These are phyloP conservation scores for Ceratobasidium sp. DNA, from an alignment of 1,284 basidiomycete genomes.

Conservation along the genomic window DNA sequence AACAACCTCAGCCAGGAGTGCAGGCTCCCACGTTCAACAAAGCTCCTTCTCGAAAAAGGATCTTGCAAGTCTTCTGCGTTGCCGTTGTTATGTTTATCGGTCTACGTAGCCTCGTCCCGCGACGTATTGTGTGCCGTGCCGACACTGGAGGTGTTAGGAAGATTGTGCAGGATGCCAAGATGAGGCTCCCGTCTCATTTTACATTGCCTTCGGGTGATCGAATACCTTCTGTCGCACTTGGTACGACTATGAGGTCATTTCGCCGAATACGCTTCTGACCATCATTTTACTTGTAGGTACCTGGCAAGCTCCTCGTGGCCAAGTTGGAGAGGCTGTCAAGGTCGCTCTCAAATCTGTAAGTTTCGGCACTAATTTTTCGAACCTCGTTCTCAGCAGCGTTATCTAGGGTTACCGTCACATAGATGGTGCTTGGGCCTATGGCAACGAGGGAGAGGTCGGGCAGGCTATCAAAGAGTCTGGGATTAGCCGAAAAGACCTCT, in stretches of 20 bases:
- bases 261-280: neutral
- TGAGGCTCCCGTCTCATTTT: slow-evolving; percentile 39
- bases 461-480: slow-evolving; percentile 60
- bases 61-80: slow-evolving; percentile 11
- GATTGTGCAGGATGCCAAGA: slow-evolving; percentile 19
- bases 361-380: neutral
- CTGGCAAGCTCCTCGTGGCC: slow-evolving; percentile 44
- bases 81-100: slow-evolving; percentile 20
- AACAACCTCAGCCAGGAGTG: neutral
- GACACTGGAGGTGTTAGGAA: slow-evolving; percentile 19
- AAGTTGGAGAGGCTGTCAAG: slow-evolving; percentile 44
- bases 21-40: neutral
- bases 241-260: neutral
- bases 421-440: slow-evolving; percentile 57
- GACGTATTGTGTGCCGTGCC: neutral
- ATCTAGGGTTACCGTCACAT: slow-evolving; percentile 58
- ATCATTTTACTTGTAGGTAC: slow-evolving; percentile 16
- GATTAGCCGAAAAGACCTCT: slow-evolving; percentile 62
- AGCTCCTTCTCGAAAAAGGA: neutral
- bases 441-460: slow-evolving; percentile 60
- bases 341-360: slow-evolving; percentile 36
- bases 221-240: slow-evolving; percentile 46
- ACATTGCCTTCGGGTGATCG: slow-evolving; percentile 37
- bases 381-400: neutral
- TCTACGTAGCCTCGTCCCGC: slow-evolving; percentile 6